A percentile compares a stretch with the other conserved stretches of the same genome.
These are phyloP conservation scores for Colletotrichum spinosum DNA, from an alignment of 2,329 filamentous ascomycete species.

Conservation along the genomic window DNA sequence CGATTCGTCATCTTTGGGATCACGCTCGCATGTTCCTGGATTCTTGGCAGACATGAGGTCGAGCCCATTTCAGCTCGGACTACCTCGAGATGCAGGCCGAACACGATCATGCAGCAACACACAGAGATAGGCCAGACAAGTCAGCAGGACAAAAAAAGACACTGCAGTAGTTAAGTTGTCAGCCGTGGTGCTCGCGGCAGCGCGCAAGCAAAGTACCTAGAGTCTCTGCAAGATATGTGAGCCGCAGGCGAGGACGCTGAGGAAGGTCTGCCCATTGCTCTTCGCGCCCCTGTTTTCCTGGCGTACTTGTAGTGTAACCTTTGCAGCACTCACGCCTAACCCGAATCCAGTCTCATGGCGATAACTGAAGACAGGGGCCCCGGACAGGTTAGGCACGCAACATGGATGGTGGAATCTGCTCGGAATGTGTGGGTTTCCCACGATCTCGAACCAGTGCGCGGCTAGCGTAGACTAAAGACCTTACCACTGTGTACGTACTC, in stretches of 20 bases:
- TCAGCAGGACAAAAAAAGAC: background rate
- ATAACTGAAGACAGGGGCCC: slow-evolving; percentile 26
- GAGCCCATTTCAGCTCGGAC: slow-evolving; percentile 24
- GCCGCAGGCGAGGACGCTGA: slow-evolving; percentile 6
- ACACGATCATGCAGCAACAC: slow-evolving; percentile 18
- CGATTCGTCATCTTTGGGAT: slow-evolving; percentile 7
- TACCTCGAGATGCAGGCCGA: slow-evolving; percentile 17
- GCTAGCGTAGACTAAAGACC: slow-evolving; percentile 6
- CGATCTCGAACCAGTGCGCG: slow-evolving; percentile 21
- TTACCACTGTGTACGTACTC: background rate
- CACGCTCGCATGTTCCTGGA: slow-evolving; percentile 9
- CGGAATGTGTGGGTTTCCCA: slow-evolving; percentile 21
- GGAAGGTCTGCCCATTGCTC: slow-evolving; percentile 23
- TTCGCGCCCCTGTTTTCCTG: slow-evolving; percentile 7
- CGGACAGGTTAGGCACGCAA: slow-evolving; percentile 12
- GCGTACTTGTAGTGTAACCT: too few relatives aligned
- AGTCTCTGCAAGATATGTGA: too few relatives aligned
- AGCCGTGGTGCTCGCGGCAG: too few relatives aligned
- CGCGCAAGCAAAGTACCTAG: too few relatives aligned
- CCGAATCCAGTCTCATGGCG: slow-evolving; percentile 17
- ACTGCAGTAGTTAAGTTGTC: too few relatives aligned
- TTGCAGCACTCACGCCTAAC: slow-evolving; percentile 9
- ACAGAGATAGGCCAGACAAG: background rate
- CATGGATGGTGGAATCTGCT: slow-evolving; percentile 24
- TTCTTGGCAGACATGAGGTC: slow-evolving; percentile 12